Conservation (phyloP, 2,329 filamentous ascomycete species). For the Stachybotrys elegans region DNA sequence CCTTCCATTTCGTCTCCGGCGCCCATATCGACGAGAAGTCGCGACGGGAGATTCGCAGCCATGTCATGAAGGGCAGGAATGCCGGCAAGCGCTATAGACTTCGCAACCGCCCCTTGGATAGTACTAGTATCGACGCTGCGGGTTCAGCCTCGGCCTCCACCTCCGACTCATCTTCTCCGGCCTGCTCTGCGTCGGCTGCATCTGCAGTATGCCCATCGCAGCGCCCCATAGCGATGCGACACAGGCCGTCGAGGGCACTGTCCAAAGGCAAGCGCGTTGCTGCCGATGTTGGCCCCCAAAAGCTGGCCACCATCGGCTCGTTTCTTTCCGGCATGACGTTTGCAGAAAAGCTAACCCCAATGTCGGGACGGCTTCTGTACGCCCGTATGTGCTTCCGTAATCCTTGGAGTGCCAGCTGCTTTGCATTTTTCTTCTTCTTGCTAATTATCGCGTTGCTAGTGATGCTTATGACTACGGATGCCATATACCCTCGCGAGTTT, state of each 20-base stretch:
- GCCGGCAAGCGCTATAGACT: conserved; percentile 3
- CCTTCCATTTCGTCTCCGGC: conserved; percentile 8
- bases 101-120: background rate
- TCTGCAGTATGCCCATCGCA: too few species aligned
- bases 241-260: background rate
- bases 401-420: background rate
- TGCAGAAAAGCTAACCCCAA: too few species aligned
- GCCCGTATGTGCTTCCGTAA: too few species aligned
- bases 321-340: too few species aligned
- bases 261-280: background rate
- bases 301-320: too few species aligned
- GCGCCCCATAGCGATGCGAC: background rate
- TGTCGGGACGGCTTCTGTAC: too few species aligned
- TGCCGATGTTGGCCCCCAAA: too few species aligned
- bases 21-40: conserved; percentile 7
- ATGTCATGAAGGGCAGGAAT: conserved; percentile 13
- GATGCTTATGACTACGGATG: background rate
- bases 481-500: background rate
- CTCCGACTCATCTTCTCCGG: background rate
- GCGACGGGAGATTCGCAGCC: conserved; percentile 8
- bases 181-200: too few species aligned
- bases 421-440: background rate
- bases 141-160: background rate
- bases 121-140: background rate
- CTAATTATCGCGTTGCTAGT: background rate